A percentile compares a stretch with the other conserved stretches of the same genome.
Conservation (phyloP, 192 early-diverging fungal genomes). For the Backusella circina region DNA sequence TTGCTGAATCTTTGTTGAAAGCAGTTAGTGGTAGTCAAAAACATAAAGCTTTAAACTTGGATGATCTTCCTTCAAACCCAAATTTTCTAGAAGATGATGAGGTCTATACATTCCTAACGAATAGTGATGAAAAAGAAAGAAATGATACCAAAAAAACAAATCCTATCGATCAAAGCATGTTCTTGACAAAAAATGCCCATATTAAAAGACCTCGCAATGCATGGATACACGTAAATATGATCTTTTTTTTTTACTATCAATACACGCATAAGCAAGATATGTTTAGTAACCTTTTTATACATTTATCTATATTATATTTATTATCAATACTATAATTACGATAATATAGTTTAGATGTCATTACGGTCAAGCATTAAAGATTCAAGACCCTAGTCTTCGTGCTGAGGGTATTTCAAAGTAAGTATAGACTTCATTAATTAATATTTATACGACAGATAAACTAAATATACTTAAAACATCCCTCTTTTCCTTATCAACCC, state of each 20-base stretch:
- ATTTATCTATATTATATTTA: not conserved
- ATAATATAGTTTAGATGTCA: constrained; percentile 34
- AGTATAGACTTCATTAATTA: not conserved
- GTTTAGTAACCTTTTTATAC: not conserved
- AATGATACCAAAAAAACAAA: not conserved
- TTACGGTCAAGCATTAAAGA: constrained; percentile 37
- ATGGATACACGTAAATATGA: constrained; percentile 34
- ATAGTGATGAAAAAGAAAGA: not conserved
- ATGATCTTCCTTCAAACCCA: not conserved
- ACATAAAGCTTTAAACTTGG: not conserved
- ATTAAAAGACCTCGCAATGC: constrained; percentile 38
- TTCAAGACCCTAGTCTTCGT: constrained; percentile 34
- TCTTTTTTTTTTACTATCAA: not conserved
- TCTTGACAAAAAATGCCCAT: constrained; percentile 36
- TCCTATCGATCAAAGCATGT: constrained; percentile 24
- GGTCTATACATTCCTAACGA: not conserved
- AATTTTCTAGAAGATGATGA: constrained; percentile 3
- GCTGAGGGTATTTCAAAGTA: constrained; percentile 40
- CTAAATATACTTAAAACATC: not conserved
- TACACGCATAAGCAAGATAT: not conserved
- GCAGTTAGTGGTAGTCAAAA: not conserved
- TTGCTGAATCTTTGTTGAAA: constrained; percentile 6
- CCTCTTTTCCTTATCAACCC: constrained; percentile 3
- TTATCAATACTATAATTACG: too few species aligned
- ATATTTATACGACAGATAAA: not conserved